Base-by-base conservation (phyloP, 2,329 filamentous ascomycete genomes). In the Cladosporium austrohemisphaericum region DNA sequence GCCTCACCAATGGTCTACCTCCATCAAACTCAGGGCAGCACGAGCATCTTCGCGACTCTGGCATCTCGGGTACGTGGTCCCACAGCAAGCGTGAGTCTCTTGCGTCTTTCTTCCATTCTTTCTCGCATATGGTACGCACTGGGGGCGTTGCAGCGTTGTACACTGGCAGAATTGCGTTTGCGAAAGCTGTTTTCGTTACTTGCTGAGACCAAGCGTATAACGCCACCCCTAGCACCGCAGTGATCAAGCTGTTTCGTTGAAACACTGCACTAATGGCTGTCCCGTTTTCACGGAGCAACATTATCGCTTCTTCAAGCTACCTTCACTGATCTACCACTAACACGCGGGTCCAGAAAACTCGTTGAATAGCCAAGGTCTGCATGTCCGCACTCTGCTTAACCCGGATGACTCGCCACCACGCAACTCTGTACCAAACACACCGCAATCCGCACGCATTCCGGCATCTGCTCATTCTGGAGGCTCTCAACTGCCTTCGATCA, bases 401-500 rank as follows among this genome's bases (percentile, higher is more conserved):
- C 68, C 71, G 6, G 74, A 76, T 51, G 73, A 76, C 41, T 74
- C 73, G 23, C 72, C 73, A 22, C 69, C 70, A 14, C 68, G 73
- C 18, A 57, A 57, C 43, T 68, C 65, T 11, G 58, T 68, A 8
- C 71, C 73, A 1, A 73, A 70, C 50, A 76, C 74, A 31, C 65
- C 63, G 14, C 62, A 63, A 61, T 56, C 72, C 65, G 55, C 69
- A 62, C 25, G 70, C 60, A 56, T 70, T 51, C 61, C 64, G 18
- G 65, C 60, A 29, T 56, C 62, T 18, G 69, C 56, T 67, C 71
- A 32, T 16, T 55, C 59, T 11, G 55, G 28, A n/a, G 52, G 43
- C 14, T 63, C 61, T 16, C 52, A 55, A 40, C 65, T 83, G 8
- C 79, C 80, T 2, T 78, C 79, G 0, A 75, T 83, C 54, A 81